Evolutionary conservation across 805 yeast genomes (phyloP).

Genomic region (Kodamaea kakaduensis): DNA sequence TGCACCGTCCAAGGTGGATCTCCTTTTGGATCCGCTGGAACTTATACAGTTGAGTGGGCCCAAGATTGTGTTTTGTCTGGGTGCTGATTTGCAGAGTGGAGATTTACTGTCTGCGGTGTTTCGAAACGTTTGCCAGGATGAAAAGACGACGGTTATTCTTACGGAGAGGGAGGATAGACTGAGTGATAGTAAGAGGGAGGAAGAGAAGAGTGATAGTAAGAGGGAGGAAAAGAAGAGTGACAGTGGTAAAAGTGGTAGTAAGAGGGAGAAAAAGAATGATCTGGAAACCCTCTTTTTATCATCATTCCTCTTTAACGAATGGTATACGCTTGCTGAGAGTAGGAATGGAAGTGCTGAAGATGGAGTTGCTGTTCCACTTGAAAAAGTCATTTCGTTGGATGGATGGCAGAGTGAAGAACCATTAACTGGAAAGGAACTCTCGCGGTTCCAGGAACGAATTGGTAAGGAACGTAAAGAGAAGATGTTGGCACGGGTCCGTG

Average conservation of each 20-base stretch:
- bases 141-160: conserved; percentile 64
- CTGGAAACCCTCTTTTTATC: too few relatives aligned
- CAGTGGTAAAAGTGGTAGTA: conserved; percentile 20
- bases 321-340: conserved; percentile 44
- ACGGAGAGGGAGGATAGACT: too few relatives aligned
- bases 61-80: conserved; percentile 76
- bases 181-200: too few relatives aligned
- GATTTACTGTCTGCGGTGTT: conserved; percentile 52
- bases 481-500: conserved; percentile 39
- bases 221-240: too few relatives aligned
- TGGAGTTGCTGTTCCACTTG: conserved; percentile 56
- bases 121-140: conserved; percentile 55
- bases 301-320: too few relatives aligned
- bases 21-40: conserved; percentile 52
- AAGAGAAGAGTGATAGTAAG: too few relatives aligned
- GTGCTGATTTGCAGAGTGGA: conserved; percentile 61
- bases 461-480: conserved; percentile 43
- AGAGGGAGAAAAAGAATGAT: too few relatives aligned
- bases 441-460: conserved; percentile 44
- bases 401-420: conserved; percentile 47
- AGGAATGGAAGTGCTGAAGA: conserved; percentile 46
- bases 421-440: conserved; percentile 48
- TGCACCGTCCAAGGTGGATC: conserved; percentile 60
- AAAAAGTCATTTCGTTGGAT: conserved; percentile 37
- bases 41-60: conserved; percentile 57